Conservation (phyloP, 2,329 filamentous ascomycete genomes). For the Aspergillus fumigatus region DNA sequence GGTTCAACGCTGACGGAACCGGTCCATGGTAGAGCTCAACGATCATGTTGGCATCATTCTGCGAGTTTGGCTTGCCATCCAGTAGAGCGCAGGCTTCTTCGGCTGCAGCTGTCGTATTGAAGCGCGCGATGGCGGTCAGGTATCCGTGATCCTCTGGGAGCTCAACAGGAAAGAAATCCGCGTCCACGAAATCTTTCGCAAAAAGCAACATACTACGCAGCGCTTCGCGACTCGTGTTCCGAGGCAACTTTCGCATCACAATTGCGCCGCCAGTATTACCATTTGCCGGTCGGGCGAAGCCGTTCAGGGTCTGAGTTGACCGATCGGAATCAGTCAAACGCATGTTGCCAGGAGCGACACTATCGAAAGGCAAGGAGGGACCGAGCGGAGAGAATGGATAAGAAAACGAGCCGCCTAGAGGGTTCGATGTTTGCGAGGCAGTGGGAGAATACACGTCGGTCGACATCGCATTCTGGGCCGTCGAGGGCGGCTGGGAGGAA, state of each 20-base stretch:
- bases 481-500: constrained; percentile 32
- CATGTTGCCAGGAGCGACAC: constrained; percentile 27
- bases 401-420: constrained; percentile 32
- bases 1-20: constrained; percentile 27
- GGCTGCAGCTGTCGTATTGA: constrained; percentile 53
- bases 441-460: constrained; percentile 40
- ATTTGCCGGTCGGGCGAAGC: constrained; percentile 26
- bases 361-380: constrained; percentile 34
- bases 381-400: constrained; percentile 38
- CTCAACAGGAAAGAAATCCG: constrained; percentile 53
- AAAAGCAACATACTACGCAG: constrained; percentile 63
- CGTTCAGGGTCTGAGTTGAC: constrained; percentile 33
- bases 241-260: constrained; percentile 56
- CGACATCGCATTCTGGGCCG: constrained; percentile 41
- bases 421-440: constrained; percentile 33
- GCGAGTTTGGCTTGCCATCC: constrained; percentile 58
- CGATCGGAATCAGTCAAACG: constrained; percentile 33
- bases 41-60: constrained; percentile 56
- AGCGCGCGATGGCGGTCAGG: constrained; percentile 55
- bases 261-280: constrained; percentile 40
- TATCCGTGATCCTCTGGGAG: constrained; percentile 54
- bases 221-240: constrained; percentile 54
- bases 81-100: constrained; percentile 56
- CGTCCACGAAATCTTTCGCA: constrained; percentile 58
- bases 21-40: constrained; percentile 49